Conservation (phyloP, 306 rosid species). For the Gastrolobium villosum region DNA sequence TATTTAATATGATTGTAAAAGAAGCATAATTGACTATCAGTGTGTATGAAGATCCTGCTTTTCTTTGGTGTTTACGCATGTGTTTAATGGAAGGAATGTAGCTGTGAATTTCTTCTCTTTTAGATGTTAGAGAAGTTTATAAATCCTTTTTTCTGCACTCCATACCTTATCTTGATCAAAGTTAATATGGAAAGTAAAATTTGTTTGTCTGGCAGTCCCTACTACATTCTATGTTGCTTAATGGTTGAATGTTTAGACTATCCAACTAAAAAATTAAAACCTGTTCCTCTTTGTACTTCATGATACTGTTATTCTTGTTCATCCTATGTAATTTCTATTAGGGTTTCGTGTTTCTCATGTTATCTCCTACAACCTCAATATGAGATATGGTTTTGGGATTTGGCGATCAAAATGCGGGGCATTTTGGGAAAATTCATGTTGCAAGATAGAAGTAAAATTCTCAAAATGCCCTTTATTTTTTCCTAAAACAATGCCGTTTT, state of each 20-base stretch:
- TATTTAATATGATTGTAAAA: slow-evolving; percentile 9
- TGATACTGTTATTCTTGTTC: slow-evolving; percentile 2
- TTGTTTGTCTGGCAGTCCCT: slow-evolving; percentile 9
- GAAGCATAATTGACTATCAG: slow-evolving; percentile 24
- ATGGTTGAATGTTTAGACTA: slow-evolving; percentile 22
- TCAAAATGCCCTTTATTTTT: too few relatives aligned
- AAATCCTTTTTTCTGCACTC: slow-evolving; percentile 9
- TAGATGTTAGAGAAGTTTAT: not conserved
- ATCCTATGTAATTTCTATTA: slow-evolving; percentile 9
- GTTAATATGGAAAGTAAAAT: slow-evolving; percentile 7
- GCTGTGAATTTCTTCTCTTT: slow-evolving; percentile 25
- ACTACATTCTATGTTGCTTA: slow-evolving; percentile 35
- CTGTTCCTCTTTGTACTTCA: slow-evolving; percentile 18
- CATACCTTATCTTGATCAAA: slow-evolving; percentile 20
- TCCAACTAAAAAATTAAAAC: not conserved
- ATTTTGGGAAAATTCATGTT: too few relatives aligned
- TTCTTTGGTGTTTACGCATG: slow-evolving; percentile 6
- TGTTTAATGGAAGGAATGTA: slow-evolving; percentile 8
- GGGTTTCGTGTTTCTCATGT: too few relatives aligned
- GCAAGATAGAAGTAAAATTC: too few relatives aligned
- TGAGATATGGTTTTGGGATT: too few relatives aligned
- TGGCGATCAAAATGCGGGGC: too few relatives aligned
- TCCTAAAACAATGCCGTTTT: too few relatives aligned
- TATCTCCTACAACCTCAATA: too few relatives aligned
- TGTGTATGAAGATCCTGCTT: slow-evolving; percentile 12